phyloP scores from a whole-genome alignment of 208 protist genomes.

The Strigomonas culicis region DNA sequence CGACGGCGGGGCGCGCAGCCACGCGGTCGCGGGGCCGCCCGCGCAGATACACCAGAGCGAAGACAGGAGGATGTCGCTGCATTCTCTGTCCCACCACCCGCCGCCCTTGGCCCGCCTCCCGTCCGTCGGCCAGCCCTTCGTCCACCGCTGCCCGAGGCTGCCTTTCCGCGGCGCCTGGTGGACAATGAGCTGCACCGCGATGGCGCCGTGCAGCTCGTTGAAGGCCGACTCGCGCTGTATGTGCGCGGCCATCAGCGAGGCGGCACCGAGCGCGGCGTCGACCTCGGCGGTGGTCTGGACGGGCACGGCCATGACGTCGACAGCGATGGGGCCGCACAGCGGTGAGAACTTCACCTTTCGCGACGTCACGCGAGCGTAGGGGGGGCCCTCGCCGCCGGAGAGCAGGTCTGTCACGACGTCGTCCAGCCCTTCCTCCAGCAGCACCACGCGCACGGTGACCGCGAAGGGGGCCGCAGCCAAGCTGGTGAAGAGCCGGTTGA shows the following conservation, averaged over 20 bases:
- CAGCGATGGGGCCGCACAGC: slow-evolving; percentile 27
- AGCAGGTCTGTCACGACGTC: slow-evolving; percentile 28
- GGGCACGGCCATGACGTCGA: slow-evolving; percentile 16
- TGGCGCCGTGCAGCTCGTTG: slow-evolving; percentile 16
- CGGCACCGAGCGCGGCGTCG: slow-evolving; percentile 18
- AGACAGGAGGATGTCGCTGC: slow-evolving; percentile 24
- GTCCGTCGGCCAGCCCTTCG: slow-evolving; percentile 7
- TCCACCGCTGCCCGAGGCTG: not conserved
- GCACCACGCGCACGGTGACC: slow-evolving; percentile 22
- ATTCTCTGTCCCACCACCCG: not conserved
- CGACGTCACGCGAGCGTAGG: slow-evolving; percentile 2
- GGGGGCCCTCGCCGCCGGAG: slow-evolving; percentile 8
- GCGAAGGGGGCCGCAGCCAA: slow-evolving; percentile 9
- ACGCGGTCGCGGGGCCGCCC: slow-evolving; percentile 6
- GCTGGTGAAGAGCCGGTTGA: slow-evolving; percentile 26
- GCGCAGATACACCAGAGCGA: slow-evolving; percentile 38
- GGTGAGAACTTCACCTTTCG: slow-evolving; percentile 32
- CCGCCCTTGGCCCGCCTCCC: not conserved
- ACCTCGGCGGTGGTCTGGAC: slow-evolving; percentile 27
- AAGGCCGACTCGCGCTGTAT: not conserved
- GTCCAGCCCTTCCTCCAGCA: slow-evolving; percentile 13
- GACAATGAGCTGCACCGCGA: slow-evolving; percentile 32
- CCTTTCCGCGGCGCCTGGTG: slow-evolving; percentile 20
- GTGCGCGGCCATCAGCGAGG: slow-evolving; percentile 2
- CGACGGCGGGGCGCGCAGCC: not conserved